Evolutionary conservation across 495 filamentous ascomycete species (phyloP).

Genomic region (Podospora fimiseda): DNA sequence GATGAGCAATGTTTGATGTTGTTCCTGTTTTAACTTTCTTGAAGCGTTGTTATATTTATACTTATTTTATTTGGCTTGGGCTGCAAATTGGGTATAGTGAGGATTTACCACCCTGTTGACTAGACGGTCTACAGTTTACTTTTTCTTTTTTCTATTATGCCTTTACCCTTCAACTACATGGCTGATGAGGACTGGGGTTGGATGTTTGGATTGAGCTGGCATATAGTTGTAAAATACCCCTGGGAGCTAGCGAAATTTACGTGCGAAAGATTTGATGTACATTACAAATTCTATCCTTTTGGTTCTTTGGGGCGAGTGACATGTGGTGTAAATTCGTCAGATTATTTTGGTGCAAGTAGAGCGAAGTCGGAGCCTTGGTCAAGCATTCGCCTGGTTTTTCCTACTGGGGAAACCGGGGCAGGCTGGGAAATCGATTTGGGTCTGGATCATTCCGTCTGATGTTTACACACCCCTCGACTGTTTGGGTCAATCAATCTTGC

Average conservation of each 20-base stretch:
- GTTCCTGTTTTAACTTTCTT: background rate
- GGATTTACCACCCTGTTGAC: background rate
- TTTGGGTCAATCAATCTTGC: too few relatives aligned
- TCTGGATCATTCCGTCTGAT: background rate
- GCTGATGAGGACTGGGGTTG: background rate
- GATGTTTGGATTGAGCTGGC: conserved; percentile 11
- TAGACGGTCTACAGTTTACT: background rate
- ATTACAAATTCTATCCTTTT: too few relatives aligned
- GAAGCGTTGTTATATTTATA: background rate
- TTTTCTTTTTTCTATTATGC: conserved; percentile 4
- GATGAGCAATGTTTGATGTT: background rate
- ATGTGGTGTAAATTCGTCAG: too few relatives aligned
- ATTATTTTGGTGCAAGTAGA: too few relatives aligned
- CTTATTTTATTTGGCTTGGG: background rate
- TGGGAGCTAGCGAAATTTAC: conserved; percentile 15
- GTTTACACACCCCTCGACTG: too few relatives aligned
- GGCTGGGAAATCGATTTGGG: background rate
- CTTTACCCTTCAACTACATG: background rate
- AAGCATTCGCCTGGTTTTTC: too few relatives aligned
- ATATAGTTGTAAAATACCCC: conserved; percentile 31
- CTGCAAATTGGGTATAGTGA: background rate
- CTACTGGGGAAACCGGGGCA: too few relatives aligned
- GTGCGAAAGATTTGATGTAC: background rate
- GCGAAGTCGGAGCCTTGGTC: too few relatives aligned
- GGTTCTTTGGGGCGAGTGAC: too few relatives aligned